Conservation (phyloP, 768 basidiomycete genomes). For the Austroboletus eburneus region DNA sequence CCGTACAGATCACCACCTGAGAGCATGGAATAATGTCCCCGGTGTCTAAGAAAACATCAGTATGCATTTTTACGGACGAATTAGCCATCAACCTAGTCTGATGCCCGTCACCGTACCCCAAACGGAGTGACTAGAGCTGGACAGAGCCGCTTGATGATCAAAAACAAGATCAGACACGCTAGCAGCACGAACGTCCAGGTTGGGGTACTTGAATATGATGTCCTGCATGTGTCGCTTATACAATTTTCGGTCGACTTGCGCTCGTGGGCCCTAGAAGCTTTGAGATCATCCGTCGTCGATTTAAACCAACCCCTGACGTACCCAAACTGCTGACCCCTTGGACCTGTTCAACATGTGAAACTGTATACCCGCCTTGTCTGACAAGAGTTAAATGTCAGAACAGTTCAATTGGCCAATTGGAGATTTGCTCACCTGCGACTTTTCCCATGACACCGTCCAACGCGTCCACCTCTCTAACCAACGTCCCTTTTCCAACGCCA, state of each 20-base stretch:
- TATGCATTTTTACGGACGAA: neutral
- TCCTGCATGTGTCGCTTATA: conserved; percentile 84
- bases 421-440: conserved; percentile 57
- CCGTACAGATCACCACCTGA: conserved; percentile 84
- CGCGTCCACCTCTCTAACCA: conserved; percentile 90
- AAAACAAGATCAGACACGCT: conserved; percentile 80
- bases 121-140: conserved; percentile 20
- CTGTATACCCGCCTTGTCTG: conserved; percentile 86
- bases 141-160: conserved; percentile 37
- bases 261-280: conserved; percentile 69
- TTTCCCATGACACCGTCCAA: conserved; percentile 82
- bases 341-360: conserved; percentile 84
- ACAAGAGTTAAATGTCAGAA: neutral
- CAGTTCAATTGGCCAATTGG: neutral
- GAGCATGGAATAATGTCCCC: conserved; percentile 74
- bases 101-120: conserved; percentile 65
- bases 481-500: conserved; percentile 86
- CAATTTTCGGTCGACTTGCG: conserved; percentile 81
- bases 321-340: conserved; percentile 89
- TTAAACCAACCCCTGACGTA: conserved; percentile 32
- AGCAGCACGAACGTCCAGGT: conserved; percentile 64
- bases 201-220: conserved; percentile 57
- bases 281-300: neutral
- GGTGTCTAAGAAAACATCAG: conserved; percentile 44
- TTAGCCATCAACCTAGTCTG: conserved; percentile 47